A percentile compares a stretch with the other conserved stretches of the same genome.
phyloP scores from a whole-genome alignment of 1,139 yeast species.

The Yamadazyma membranifaciens region DNA sequence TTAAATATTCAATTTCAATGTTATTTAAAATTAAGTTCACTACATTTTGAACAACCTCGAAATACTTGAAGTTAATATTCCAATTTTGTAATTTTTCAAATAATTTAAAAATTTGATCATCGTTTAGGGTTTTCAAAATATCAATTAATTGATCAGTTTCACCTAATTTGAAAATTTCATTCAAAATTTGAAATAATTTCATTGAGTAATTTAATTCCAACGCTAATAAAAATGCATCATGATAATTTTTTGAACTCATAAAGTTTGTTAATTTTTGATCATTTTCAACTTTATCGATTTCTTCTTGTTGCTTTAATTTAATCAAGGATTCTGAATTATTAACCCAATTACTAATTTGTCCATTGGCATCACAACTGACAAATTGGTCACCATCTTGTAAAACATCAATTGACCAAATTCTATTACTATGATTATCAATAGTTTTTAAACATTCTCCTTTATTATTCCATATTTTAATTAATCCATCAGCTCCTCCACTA shows the following conservation, averaged over 20 bases:
- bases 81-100: constrained; percentile 85
- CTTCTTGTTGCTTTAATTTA: constrained; percentile 50
- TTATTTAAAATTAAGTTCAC: constrained; percentile 61
- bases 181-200: constrained; percentile 72
- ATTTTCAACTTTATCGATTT: constrained; percentile 68
- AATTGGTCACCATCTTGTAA: constrained; percentile 66
- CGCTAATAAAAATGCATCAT: constrained; percentile 83
- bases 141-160: constrained; percentile 59
- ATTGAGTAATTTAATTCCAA: constrained; percentile 83
- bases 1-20: constrained; percentile 53
- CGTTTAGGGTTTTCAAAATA: constrained; percentile 56
- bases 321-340: constrained; percentile 76
- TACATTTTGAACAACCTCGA: constrained; percentile 75
- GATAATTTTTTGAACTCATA: constrained; percentile 74
- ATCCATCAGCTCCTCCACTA: constrained; percentile 92
- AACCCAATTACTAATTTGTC: constrained; percentile 82
- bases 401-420: constrained; percentile 86
- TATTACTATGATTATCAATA: constrained; percentile 85
- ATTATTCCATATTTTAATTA: constrained; percentile 86
- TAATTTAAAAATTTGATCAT: constrained; percentile 58
- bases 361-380: constrained; percentile 93
- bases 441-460: constrained; percentile 80
- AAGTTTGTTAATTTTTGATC: constrained; percentile 82
- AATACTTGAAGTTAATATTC: constrained; percentile 87
- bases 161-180: constrained; percentile 46